These are phyloP conservation scores for Leptographium lundbergii DNA, from an alignment of 2,329 filamentous ascomycete genomes.

Conservation along the genomic window DNA sequence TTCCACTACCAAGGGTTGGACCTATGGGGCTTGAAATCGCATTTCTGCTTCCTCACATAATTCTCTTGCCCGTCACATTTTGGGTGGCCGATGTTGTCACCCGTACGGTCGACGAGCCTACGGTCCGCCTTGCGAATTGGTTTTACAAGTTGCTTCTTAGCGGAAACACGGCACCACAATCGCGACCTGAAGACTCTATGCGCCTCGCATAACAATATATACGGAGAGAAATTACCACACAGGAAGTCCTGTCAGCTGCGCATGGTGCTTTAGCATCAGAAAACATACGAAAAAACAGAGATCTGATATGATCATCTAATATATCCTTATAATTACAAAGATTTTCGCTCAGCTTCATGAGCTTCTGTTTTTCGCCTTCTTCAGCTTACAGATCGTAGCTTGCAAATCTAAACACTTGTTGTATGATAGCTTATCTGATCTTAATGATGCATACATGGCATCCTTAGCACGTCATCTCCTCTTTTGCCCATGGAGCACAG, in stretches of 20 bases:
- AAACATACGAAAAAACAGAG: not conserved
- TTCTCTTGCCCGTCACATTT: slow-evolving; percentile 47
- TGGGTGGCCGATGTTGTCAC: slow-evolving; percentile 46
- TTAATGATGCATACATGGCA: no score
- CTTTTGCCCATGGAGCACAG: no score
- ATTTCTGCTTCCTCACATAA: slow-evolving; percentile 45
- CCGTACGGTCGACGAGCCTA: slow-evolving; percentile 44
- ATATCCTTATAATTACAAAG: not conserved
- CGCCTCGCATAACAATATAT: slow-evolving; percentile 5
- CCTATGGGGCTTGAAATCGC: slow-evolving; percentile 48
- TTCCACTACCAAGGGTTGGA: slow-evolving; percentile 41
- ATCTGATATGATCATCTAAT: not conserved
- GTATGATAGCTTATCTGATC: no score
- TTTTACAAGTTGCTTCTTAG: slow-evolving; percentile 31
- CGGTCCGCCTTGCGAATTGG: slow-evolving; percentile 43
- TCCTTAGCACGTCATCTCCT: no score
- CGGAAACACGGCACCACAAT: not conserved
- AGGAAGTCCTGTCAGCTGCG: not conserved
- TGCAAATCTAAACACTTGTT: no score
- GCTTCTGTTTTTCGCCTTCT: no score
- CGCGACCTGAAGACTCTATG: slow-evolving; percentile 4
- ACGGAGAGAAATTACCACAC: not conserved
- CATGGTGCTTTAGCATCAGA: not conserved
- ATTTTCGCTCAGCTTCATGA: no score
- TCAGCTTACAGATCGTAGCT: no score